Evolutionary conservation across 2,329 filamentous ascomycete genomes (phyloP).

Genomic region (Pseudovirgaria hyperparasitica): DNA sequence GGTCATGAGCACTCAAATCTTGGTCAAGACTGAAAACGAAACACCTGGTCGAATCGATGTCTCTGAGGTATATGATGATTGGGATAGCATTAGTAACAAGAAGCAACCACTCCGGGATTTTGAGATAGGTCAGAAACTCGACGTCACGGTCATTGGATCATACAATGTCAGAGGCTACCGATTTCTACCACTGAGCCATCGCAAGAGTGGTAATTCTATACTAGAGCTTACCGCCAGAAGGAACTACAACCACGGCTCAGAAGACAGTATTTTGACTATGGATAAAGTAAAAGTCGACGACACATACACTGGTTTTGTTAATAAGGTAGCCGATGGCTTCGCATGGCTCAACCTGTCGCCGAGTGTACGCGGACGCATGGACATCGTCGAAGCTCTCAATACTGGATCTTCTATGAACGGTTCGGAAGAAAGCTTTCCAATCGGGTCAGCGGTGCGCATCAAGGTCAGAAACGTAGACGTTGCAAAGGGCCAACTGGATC

Average conservation of each 20-base stretch:
- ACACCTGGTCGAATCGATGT: slow-evolving; percentile 87
- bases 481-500: slow-evolving; percentile 63
- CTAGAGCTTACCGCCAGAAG: slow-evolving; percentile 79
- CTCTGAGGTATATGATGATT: slow-evolving; percentile 78
- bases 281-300: slow-evolving; percentile 61
- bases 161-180: slow-evolving; percentile 84
- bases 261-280: slow-evolving; percentile 54
- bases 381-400: slow-evolving; percentile 72
- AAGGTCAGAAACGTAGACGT: slow-evolving; percentile 64
- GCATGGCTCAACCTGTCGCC: slow-evolving; percentile 89
- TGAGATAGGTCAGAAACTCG: slow-evolving; percentile 54
- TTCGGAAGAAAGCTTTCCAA: slow-evolving; percentile 66
- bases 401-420: slow-evolving; percentile 70
- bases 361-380: slow-evolving; percentile 72
- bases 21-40: slow-evolving; percentile 77
- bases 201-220: slow-evolving; percentile 62
- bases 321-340: slow-evolving; percentile 68
- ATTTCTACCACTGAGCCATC: slow-evolving; percentile 83
- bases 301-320: slow-evolving; percentile 71
- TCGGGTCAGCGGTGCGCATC: slow-evolving; percentile 79
- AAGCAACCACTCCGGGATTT: slow-evolving; percentile 72
- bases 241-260: slow-evolving; percentile 38
- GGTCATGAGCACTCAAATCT: slow-evolving; percentile 82
- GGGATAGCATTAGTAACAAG: slow-evolving; percentile 72
- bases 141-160: slow-evolving; percentile 69